Conservation (phyloP, 345 rosid species). For the Boechera divaricarpa region DNA sequence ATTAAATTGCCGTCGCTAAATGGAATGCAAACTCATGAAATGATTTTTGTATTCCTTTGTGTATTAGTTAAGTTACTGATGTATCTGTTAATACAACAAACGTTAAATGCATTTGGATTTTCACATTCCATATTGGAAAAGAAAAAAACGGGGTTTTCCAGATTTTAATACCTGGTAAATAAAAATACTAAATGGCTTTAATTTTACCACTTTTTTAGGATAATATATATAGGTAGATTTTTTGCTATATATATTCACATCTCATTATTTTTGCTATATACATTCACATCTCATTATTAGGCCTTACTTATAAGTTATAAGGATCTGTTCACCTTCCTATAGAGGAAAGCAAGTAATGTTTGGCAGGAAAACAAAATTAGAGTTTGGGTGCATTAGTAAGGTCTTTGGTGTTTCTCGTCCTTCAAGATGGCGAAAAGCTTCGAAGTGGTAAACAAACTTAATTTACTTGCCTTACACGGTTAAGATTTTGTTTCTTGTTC, state of each 20-base stretch:
- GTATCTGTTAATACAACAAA: not conserved
- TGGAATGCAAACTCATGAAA: constrained; percentile 8
- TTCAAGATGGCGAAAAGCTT: constrained; percentile 42
- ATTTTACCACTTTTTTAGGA: not conserved
- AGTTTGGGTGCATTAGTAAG: constrained; percentile 17
- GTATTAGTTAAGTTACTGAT: not conserved
- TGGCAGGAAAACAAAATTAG: not conserved
- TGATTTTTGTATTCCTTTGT: not conserved
- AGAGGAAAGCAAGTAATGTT: not conserved
- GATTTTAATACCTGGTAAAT: constrained; percentile 20
- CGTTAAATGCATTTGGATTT: constrained; percentile 23
- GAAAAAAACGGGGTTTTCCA: not conserved
- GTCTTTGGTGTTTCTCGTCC: constrained; percentile 7
- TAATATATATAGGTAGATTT: not conserved
- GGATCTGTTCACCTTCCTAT: constrained; percentile 28
- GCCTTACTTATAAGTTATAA: not conserved
- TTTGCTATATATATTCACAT: not conserved
- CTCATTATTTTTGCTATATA: not conserved
- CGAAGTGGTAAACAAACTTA: constrained; percentile 21
- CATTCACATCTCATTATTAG: not conserved
- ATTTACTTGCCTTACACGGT: constrained; percentile 22
- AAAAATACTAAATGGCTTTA: not conserved
- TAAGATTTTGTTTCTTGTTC: not conserved
- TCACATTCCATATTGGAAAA: constrained; percentile 32
- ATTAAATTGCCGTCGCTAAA: constrained; percentile 15